phyloP scores from a whole-genome alignment of 2,329 filamentous ascomycete genomes.

The Akanthomyces uredinophilus region DNA sequence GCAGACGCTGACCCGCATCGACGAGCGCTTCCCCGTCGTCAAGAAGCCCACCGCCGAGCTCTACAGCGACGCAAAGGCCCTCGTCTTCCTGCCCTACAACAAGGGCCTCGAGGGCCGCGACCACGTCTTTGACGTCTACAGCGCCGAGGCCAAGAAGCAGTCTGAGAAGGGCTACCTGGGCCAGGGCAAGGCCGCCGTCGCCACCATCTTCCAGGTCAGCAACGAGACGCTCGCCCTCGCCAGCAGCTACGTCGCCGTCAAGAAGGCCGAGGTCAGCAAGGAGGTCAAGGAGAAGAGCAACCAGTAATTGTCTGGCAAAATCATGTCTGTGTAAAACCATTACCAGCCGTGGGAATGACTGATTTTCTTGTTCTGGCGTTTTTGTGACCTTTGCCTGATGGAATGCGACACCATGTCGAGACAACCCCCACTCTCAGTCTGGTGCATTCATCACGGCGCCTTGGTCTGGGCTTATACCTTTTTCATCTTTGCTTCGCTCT shows the following conservation, averaged over 20 bases:
- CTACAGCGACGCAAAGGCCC: conserved; percentile 56
- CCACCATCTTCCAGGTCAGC: conserved; percentile 61
- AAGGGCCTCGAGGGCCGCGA: conserved; percentile 58
- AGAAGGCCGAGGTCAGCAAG: conserved; percentile 59
- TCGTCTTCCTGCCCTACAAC: conserved; percentile 58
- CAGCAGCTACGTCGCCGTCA: conserved; percentile 51
- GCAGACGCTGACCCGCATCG: conserved; percentile 63
- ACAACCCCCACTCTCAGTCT: background rate
- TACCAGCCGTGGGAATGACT: background rate
- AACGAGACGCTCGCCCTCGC: conserved; percentile 60
- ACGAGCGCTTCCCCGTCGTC: conserved; percentile 65
- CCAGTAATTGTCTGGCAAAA: conserved; percentile 29
- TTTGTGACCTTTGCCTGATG: conserved; percentile 3
- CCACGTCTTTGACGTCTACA: conserved; percentile 54
- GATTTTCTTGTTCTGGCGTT: conserved; percentile 7
- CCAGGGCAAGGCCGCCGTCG: conserved; percentile 64
- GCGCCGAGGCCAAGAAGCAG: conserved; percentile 56
- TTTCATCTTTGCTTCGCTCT: background rate
- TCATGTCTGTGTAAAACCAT: background rate
- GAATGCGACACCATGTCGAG: conserved; percentile 3
- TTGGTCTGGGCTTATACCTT: conserved; percentile 1
- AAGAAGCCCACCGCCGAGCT: conserved; percentile 72
- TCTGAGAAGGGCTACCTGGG: conserved; percentile 61
- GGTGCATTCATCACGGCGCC: conserved; percentile 2
- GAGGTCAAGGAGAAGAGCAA: conserved; percentile 46